Base-by-base conservation (phyloP, 2,329 filamentous ascomycete species). In the Clarireedia homoeocarpa region DNA sequence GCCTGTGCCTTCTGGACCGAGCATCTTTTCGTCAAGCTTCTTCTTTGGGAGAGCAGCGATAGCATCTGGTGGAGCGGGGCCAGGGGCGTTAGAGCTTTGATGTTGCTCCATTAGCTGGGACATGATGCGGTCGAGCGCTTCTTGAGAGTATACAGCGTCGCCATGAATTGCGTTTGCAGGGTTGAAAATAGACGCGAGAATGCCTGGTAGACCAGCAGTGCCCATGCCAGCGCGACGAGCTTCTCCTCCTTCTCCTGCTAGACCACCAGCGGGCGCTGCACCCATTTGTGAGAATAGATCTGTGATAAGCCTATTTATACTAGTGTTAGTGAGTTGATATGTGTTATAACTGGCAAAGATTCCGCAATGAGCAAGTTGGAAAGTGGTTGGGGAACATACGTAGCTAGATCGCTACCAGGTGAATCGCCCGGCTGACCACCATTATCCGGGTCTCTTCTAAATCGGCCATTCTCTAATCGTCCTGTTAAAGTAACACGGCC, bases 111-210 rank as follows among this genome's bases (percentile, higher is more conserved):
- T 94, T 45, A 97, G 77, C 63, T 88, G 82, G 0, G 89, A 87
- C 55, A 99, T 87, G 61, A 97, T 89, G 36, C 87, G 83, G 69
- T 99, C 92, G 34, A 97, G 75, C 2, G 88, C 91, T 72, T 96
- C 91, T 71, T 97, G 89, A 0, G 88, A 87, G 69, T 92, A 95
- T 1, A 96, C 92, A 6, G 85, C 89, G 70, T 97, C 92, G 20
- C 91, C 89, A 57, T 81, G 77, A 15, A 75, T 71, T 6, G 73
- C 77, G 56, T 76, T 74, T n/a, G 72, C 72, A 14, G 80, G 78
- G 53, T 77, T 77, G 40, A 84, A 70, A 24, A 85, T 62, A 38
- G 70, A 69, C 6, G 72, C 73, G 17, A 86, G 70, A 5, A 85
- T 71, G n/a, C 79, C 76, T 36, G 77, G 76, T 4, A 84, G 67